These are phyloP conservation scores for Pseudogymnoascus sp. DNA, from an alignment of 2,329 filamentous ascomycete species.

Conservation along the genomic window DNA sequence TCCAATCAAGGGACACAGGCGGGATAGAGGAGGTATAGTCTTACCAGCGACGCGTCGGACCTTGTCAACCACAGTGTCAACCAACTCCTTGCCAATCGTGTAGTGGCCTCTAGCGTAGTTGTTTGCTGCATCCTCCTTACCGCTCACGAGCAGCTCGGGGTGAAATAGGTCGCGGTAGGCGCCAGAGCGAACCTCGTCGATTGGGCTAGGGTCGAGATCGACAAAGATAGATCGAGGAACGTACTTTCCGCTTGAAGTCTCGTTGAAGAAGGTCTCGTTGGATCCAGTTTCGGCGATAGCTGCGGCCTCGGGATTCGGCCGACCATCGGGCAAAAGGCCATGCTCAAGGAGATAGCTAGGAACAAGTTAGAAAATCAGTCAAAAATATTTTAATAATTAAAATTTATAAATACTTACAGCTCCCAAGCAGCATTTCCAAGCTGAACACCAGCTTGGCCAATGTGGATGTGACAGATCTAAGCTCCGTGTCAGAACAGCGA, in stretches of 20 bases:
- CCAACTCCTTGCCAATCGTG: conserved; percentile 59
- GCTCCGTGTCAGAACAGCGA: conserved; percentile 6
- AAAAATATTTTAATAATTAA: conserved; percentile 1
- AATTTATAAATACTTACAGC: conserved; percentile 41
- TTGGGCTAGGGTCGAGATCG: conserved; percentile 57
- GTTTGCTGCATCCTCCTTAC: conserved; percentile 62
- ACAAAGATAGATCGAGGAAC: conserved; percentile 60
- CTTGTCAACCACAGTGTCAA: conserved; percentile 54
- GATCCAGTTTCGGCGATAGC: conserved; percentile 46
- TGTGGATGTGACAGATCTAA: conserved; percentile 58
- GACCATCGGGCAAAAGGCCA: conserved; percentile 52
- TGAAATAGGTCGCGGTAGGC: conserved; percentile 56
- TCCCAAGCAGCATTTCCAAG: conserved; percentile 63
- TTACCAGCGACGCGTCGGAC: conserved; percentile 55
- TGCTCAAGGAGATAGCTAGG: conserved; percentile 57
- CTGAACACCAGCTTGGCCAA: conserved; percentile 60
- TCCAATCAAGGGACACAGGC: not conserved
- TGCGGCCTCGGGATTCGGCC: conserved; percentile 45
- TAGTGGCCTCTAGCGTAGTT: conserved; percentile 64
- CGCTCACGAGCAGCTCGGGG: conserved; percentile 56
- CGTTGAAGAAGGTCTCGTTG: conserved; percentile 59
- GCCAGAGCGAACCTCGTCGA: conserved; percentile 59
- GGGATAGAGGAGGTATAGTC: conserved; percentile 14
- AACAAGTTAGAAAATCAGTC: conserved; percentile 11
- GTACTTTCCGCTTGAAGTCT: conserved; percentile 56